Base-by-base conservation (phyloP, 2,329 filamentous ascomycete genomes). In the Penicillium polonicum region DNA sequence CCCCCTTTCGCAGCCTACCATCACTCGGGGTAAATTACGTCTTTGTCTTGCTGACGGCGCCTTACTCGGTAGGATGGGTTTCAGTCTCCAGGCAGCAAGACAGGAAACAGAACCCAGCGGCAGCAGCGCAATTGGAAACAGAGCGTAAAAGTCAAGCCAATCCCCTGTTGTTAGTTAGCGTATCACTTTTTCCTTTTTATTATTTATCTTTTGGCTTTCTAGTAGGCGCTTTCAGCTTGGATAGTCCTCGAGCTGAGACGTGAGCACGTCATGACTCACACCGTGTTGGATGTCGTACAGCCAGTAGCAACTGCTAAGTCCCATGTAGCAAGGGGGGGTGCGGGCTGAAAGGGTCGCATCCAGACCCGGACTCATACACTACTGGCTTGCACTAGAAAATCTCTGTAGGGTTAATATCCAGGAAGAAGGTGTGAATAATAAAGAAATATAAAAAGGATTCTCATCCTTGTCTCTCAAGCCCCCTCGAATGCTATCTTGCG, bases 181-280 rank as follows among this genome's bases (percentile, higher is more conserved):
- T 35, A 5, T 35, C 45, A 25, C 8, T 33, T 21, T 33, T 21
- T 5, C 17, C 12, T 10, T n/a, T 10, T 54, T 35, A 33, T 17
- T 10, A 51, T 39, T 52, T 49, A 25, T 46, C 43, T 48, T 9
- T 27, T 17, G 8, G 4, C 29, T 46, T 44, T 29, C 48, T 13
- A 13, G 15, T 19, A 25, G 15, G 19, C 38, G n/a, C 27, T 35
- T 44, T 52, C 49, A 33, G 27, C 49, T 35, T 36, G 25, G 38
- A 17, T 35, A 21, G n/a, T 35, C 45, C 45, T 35, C 19, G 19
- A 35, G 29, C 29, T 50, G 57, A 49, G 38, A 44, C 25, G 46
- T 33, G 46, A 58, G 57, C 55, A 64, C 58, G 62, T 63, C 56
- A 63, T 63, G 45, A 58, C 60, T 57, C 54, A 53, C 48, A 41